Evolutionary conservation across 2,329 filamentous ascomycete genomes (phyloP), one percentile per base, ranked within the genome.

Genomic region (Fusarium albosuccineum): DNA sequence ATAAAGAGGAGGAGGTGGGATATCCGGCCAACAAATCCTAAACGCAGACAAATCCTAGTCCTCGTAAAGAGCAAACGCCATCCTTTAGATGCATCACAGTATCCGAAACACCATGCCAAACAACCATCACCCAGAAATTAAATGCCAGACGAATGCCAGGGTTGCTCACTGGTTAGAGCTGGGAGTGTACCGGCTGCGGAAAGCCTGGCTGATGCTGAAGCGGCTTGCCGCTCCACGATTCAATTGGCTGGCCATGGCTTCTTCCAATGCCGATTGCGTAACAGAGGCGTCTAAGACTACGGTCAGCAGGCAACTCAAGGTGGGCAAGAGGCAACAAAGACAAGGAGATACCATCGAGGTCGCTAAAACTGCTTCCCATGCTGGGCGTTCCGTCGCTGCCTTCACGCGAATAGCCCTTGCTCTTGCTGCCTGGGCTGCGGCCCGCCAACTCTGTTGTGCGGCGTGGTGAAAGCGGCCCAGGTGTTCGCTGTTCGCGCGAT

Each of bases 331-430:
- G 13, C 41, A 45, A 60, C n/a, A 54, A 16, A 49, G 26, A 42
- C 60, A 70, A 59, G 22, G 22, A 22, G 22, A 40, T 81, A 87
- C 91, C 92, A 75, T 95, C 92, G 42, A 97, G 84, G 80, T 96
- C 93, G 78, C 92, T 95, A 73, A 93, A 96, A 71, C 92, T 94
- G 76, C 92, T 95, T 1, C 92, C 91, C 89, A 94, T 93, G 71
- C 91, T 93, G 2, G 90, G 91, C 13, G 89, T 91, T 13, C 90
- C 90, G 65, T 93, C 91, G 73, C 90, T 93, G 11, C 87, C 87
- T 64, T 91, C 89, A 11, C 84, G 83, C 2, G 85, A 86, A 45
- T 81, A 78, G 0, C 81, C 83, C 70, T 85, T 84, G 29, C 79
- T 81, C 62, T 84, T 85, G 9, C 78, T 79, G 9, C 80, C 78